phyloP scores from a whole-genome alignment of 2,329 filamentous ascomycete genomes.

The Leptoxyphium fumago region DNA sequence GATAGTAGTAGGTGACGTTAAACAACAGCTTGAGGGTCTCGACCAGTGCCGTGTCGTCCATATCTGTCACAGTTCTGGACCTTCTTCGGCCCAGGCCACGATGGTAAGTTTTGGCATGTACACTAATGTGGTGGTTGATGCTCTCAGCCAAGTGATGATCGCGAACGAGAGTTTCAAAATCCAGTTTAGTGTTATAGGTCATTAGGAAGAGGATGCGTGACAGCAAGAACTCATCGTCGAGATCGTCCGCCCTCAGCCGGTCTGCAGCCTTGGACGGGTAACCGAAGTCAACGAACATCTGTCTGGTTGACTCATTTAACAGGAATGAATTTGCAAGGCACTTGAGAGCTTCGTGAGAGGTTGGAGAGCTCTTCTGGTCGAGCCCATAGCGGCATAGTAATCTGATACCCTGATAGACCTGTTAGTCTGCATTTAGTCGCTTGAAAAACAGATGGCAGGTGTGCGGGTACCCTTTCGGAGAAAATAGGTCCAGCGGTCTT shows the following conservation, averaged over 20 bases:
- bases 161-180: slow-evolving; percentile 50
- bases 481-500: slow-evolving; percentile 68
- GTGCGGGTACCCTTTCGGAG: slow-evolving; percentile 42
- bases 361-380: slow-evolving; percentile 37
- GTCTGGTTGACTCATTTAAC: slow-evolving; percentile 50
- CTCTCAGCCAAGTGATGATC: slow-evolving; percentile 51
- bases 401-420: slow-evolving; percentile 49
- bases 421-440: slow-evolving; percentile 3
- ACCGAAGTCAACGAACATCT: slow-evolving; percentile 57
- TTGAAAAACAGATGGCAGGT: slow-evolving; percentile 1
- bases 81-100: slow-evolving; percentile 21
- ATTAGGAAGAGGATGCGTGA: slow-evolving; percentile 66
- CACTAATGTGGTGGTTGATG: slow-evolving; percentile 51
- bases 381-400: slow-evolving; percentile 62
- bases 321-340: slow-evolving; percentile 77
- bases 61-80: slow-evolving; percentile 26
- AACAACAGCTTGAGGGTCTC: slow-evolving; percentile 83
- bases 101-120: slow-evolving; percentile 35
- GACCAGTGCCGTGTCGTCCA: slow-evolving; percentile 64
- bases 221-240: slow-evolving; percentile 74
- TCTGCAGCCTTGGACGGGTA: slow-evolving; percentile 53
- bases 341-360: slow-evolving; percentile 61
- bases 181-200: slow-evolving; percentile 60
- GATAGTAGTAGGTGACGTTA: slow-evolving; percentile 67
- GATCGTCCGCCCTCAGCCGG: slow-evolving; percentile 53